Evolutionary conservation across 139 green algal species (phyloP).

Genomic region (Yamagishiella unicocca): DNA sequence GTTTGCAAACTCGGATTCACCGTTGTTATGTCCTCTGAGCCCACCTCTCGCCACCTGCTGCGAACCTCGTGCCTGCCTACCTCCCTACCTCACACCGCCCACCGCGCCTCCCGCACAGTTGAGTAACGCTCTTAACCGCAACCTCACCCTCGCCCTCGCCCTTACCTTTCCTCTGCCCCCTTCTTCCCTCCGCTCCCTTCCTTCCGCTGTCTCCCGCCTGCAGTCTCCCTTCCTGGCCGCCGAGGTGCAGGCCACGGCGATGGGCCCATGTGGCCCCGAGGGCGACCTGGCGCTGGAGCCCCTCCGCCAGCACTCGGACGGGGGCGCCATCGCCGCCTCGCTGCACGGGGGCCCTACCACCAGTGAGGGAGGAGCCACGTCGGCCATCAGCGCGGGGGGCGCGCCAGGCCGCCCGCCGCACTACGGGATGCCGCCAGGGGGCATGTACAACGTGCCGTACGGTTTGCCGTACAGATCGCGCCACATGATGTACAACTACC

Average conservation of each 20-base stretch:
- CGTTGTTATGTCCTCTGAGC: no score
- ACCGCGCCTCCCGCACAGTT: no score
- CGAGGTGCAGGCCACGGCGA: neutral
- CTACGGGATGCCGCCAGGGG: neutral
- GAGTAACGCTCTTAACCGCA: no score
- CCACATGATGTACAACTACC: constrained; percentile 13
- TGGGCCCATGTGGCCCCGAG: neutral
- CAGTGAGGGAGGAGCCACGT: constrained; percentile 7
- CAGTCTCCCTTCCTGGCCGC: constrained; percentile 5
- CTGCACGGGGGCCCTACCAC: neutral
- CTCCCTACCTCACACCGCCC: no score
- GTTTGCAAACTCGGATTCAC: no score
- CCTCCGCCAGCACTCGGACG: neutral
- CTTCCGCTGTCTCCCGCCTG: neutral
- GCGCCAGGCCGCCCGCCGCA: neutral
- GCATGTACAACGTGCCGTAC: constrained; percentile 10
- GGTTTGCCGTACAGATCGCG: constrained; percentile 10
- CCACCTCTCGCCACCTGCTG: no score
- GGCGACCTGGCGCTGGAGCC: neutral
- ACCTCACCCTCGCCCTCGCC: no score
- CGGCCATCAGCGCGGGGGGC: neutral
- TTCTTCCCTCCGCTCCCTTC: no score
- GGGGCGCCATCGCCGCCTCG: neutral
- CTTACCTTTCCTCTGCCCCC: neutral
- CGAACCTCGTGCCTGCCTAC: no score